A percentile compares a stretch with the other conserved stretches of the same genome.
Conservation (phyloP, 2,329 filamentous ascomycete genomes). For the Aspergillus piperis region DNA sequence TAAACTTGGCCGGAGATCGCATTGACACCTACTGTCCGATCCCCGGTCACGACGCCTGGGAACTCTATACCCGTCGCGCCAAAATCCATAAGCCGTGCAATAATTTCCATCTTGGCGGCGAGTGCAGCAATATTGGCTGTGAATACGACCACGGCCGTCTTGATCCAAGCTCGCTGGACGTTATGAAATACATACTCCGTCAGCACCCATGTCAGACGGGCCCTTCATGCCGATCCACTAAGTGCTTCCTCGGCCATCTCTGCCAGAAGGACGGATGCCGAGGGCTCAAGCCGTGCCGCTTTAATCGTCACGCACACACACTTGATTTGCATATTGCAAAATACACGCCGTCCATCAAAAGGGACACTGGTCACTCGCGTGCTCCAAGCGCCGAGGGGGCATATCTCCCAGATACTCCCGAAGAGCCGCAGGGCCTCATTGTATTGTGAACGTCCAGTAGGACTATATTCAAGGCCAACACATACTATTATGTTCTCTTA, state of each 20-base stretch:
- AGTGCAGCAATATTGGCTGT: slow-evolving; percentile 43
- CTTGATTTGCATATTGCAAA: slow-evolving; percentile 19
- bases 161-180: slow-evolving; percentile 40
- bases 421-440: not conserved
- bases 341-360: not conserved
- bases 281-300: slow-evolving; percentile 34
- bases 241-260: slow-evolving; percentile 51
- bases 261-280: slow-evolving; percentile 38
- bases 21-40: slow-evolving; percentile 47
- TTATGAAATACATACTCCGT: slow-evolving; percentile 49
- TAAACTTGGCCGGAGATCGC: slow-evolving; percentile 52
- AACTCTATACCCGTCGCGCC: slow-evolving; percentile 42
- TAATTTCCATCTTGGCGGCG: slow-evolving; percentile 47
- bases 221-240: slow-evolving; percentile 43
- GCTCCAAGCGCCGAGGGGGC: not conserved
- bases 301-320: slow-evolving; percentile 29
- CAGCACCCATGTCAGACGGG: slow-evolving; percentile 46
- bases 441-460: not conserved
- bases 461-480: not conserved
- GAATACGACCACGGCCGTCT: slow-evolving; percentile 51
- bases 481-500: not conserved
- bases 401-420: not conserved
- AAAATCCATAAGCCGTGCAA: slow-evolving; percentile 52
- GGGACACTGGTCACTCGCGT: not conserved
- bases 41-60: slow-evolving; percentile 41